Evolutionary conservation across 345 rosid genomes (phyloP).

Genomic region (Toxicodendron radicans): DNA sequence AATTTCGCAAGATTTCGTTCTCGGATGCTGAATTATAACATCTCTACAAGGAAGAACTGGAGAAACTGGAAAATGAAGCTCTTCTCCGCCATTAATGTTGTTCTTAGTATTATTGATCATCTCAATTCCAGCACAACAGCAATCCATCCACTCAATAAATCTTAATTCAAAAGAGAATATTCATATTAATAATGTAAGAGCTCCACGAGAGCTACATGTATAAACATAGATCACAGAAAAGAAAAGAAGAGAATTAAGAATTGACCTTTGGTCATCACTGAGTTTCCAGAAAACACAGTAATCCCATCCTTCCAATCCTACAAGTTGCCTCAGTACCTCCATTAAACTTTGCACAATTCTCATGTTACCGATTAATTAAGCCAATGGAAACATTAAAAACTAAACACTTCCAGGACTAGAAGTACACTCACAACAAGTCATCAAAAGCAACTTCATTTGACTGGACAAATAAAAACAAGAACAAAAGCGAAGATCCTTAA

Average conservation of each 20-base stretch:
- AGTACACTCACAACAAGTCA: slow-evolving; percentile 22
- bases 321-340: slow-evolving; percentile 72
- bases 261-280: slow-evolving; percentile 81
- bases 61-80: slow-evolving; percentile 46
- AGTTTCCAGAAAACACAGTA: slow-evolving; percentile 82
- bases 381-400: neutral
- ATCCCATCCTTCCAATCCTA: slow-evolving; percentile 74
- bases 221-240: neutral
- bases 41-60: slow-evolving; percentile 57
- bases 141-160: slow-evolving; percentile 70
- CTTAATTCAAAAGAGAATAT: slow-evolving; percentile 24
- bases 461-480: slow-evolving; percentile 21
- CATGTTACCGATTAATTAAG: slow-evolving; percentile 36
- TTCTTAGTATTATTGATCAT: neutral
- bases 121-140: slow-evolving; percentile 73
- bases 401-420: neutral
- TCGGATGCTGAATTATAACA: slow-evolving; percentile 61
- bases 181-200: neutral
- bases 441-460: slow-evolving; percentile 24
- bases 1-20: slow-evolving; percentile 71
- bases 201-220: too few relatives aligned
- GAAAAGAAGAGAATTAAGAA: neutral
- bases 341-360: slow-evolving; percentile 42
- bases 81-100: slow-evolving; percentile 41
- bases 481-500: slow-evolving; percentile 17